Conservation (phyloP, 2,329 filamentous ascomycete species). For the Thyridium curvatum region DNA sequence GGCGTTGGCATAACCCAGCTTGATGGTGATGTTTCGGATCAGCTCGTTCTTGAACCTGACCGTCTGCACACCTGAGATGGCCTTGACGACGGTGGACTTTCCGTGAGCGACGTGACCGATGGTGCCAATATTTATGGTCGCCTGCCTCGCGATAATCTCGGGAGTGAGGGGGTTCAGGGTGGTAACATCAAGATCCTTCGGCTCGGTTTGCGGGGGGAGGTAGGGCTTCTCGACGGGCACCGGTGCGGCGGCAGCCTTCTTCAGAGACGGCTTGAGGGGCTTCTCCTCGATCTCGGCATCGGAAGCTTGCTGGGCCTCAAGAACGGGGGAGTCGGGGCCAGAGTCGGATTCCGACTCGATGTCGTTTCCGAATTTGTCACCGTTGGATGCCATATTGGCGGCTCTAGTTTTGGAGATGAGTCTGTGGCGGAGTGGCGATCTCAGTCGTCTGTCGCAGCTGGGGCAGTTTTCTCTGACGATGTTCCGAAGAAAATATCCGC, state of each 20-base stretch:
- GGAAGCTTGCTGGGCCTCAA: conserved; percentile 51
- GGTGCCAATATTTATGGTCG: conserved; percentile 97
- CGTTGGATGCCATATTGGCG: conserved; percentile 46
- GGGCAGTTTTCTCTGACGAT: too few relatives aligned
- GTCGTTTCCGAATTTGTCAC: conserved; percentile 64
- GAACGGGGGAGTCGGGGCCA: conserved; percentile 52
- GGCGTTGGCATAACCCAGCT: conserved; percentile 97
- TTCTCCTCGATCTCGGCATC: conserved; percentile 56
- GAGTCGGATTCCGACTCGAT: conserved; percentile 67
- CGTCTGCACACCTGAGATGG: conserved; percentile 97
- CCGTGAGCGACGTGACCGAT: conserved; percentile 99
- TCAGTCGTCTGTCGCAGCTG: too few relatives aligned
- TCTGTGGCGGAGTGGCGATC: too few relatives aligned
- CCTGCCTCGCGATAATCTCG: conserved; percentile 96
- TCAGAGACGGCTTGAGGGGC: conserved; percentile 77
- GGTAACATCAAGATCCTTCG: conserved; percentile 78
- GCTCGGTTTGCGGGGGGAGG: conserved; percentile 85
- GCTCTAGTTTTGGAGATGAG: conserved; percentile 1
- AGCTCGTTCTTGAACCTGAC: conserved; percentile 99
- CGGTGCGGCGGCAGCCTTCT: conserved; percentile 61
- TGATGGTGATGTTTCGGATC: conserved; percentile 99
- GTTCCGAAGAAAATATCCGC: too few relatives aligned
- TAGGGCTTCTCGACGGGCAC: conserved; percentile 46
- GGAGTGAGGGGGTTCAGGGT: conserved; percentile 79
- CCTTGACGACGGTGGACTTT: conserved; percentile 98